Conservation (phyloP, 805 yeast species). For the Myxozyma kluyveri region DNA sequence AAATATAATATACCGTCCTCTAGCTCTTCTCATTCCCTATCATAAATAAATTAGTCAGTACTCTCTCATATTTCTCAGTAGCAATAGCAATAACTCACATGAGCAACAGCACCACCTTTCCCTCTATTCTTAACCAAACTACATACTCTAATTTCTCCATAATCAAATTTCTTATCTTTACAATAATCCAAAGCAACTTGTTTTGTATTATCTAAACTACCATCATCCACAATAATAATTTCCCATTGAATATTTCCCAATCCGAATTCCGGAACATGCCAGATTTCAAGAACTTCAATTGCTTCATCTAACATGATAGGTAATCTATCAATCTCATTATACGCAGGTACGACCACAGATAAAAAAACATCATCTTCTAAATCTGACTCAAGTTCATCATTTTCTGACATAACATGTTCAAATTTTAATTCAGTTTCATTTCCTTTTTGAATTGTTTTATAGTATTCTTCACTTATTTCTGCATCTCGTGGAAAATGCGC, state of each 20-base stretch:
- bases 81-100: constrained; percentile 36
- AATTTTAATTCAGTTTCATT: constrained; percentile 1
- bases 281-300: constrained; percentile 19
- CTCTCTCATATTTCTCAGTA: background rate
- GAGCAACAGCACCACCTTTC: constrained; percentile 95
- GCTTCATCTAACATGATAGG: constrained; percentile 70
- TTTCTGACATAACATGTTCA: background rate
- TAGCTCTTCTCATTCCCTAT: constrained; percentile 64
- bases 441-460: constrained; percentile 7
- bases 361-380: constrained; percentile 45
- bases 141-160: constrained; percentile 69
- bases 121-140: constrained; percentile 76
- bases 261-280: constrained; percentile 34
- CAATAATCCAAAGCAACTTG: constrained; percentile 66
- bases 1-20: constrained; percentile 74
- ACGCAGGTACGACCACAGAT: constrained; percentile 90
- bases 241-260: constrained; percentile 52
- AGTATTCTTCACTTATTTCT: constrained; percentile 16
- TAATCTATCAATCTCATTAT: constrained; percentile 76
- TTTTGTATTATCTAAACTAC: constrained; percentile 78
- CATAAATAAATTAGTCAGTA: background rate
- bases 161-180: constrained; percentile 39
- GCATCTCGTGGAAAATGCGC: constrained; percentile 27
- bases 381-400: background rate
- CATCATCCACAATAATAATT: constrained; percentile 86